Percentiles rank a stretch among this genome's conserved stretches.
Conservation (phyloP, 75 land plant species). For the Pseudotsuga menziesii region DNA sequence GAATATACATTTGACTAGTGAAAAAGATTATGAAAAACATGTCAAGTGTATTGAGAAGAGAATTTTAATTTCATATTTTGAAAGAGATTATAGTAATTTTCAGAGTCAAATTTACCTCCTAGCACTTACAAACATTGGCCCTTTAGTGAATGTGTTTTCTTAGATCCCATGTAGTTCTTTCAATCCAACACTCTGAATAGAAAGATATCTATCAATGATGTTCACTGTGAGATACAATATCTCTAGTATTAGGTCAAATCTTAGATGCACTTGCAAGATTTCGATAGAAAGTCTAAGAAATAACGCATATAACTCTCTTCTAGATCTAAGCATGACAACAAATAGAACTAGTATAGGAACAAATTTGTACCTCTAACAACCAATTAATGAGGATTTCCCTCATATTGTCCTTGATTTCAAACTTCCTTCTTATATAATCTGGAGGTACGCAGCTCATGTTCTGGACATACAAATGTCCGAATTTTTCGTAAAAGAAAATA, state of each 20-base stretch:
- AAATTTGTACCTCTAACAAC: slow-evolving; percentile 58
- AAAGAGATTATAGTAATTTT: too few relatives aligned
- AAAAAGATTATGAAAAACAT: too few relatives aligned
- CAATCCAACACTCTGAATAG: slow-evolving; percentile 39
- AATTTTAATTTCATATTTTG: too few relatives aligned
- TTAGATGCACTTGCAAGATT: slow-evolving; percentile 46
- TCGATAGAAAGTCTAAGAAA: background rate
- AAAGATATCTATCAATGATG: slow-evolving; percentile 69
- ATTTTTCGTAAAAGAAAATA: background rate
- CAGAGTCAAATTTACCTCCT: too few relatives aligned
- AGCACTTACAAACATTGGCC: too few relatives aligned
- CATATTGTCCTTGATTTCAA: slow-evolving; percentile 78
- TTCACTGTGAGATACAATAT: slow-evolving; percentile 71
- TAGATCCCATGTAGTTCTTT: slow-evolving; percentile 71
- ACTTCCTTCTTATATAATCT: slow-evolving; percentile 68
- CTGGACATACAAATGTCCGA: slow-evolving; percentile 17
- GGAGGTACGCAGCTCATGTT: slow-evolving; percentile 39
- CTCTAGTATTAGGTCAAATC: slow-evolving; percentile 83
- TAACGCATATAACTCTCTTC: background rate
- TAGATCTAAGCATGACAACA: background rate
- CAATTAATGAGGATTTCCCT: slow-evolving; percentile 83
- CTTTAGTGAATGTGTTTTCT: too few relatives aligned
- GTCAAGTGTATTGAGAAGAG: too few relatives aligned
- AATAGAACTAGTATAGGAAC: background rate
- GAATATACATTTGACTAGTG: too few relatives aligned